Base-by-base conservation (phyloP, 2,329 filamentous ascomycete species). In the Cercospora sp. region DNA sequence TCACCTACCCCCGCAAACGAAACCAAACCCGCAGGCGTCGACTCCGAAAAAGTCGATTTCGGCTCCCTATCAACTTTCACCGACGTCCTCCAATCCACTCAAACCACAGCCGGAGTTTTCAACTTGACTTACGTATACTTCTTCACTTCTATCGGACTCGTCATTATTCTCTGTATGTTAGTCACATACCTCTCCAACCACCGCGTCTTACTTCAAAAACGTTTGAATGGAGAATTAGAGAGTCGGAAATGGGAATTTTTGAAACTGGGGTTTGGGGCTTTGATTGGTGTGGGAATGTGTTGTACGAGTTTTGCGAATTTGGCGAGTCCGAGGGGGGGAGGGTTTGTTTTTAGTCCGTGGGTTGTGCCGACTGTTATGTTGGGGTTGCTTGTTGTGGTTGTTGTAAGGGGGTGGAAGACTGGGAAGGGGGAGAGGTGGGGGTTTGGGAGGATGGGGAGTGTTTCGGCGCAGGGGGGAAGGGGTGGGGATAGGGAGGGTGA, bases 101-200 rank as follows among this genome's bases (percentile, higher is more conserved):
- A 55, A 12, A 61, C 34, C 21, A 60, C 64, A 3, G 64, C 57
- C 3, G 63, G 51, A 49, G 68, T 73, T 8, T 70, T 71, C 61
- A 70, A 76, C 8, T 64, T 80, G n/a, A 76, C 79, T 2, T 72
- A 73, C 49, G 57, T 70, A 1, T 77, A 75, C 61, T 73, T 77
- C 28, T 77, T 76, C 65, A 69, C 77, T 18, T 63, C 75, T 18
- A 72, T 76, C 66, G 75, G 74, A 3, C 71, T 73, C 2, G 72
- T 76, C 1, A 51, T 75, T 1, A 71, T 79, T 24, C 71, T 77
- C 6, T 76, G 73, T 66, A 71, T 79, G 40, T 73, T 75, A 1
- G 68, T 80, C 6, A 74, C 75, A 6, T 58, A 63, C 1, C 30
- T 75, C 59, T 70, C 66, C 21, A 70, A 73, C 24, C 62, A 34